Base-by-base conservation (phyloP, 148 eudicot genomes). In the Nepenthes mirabilis region DNA sequence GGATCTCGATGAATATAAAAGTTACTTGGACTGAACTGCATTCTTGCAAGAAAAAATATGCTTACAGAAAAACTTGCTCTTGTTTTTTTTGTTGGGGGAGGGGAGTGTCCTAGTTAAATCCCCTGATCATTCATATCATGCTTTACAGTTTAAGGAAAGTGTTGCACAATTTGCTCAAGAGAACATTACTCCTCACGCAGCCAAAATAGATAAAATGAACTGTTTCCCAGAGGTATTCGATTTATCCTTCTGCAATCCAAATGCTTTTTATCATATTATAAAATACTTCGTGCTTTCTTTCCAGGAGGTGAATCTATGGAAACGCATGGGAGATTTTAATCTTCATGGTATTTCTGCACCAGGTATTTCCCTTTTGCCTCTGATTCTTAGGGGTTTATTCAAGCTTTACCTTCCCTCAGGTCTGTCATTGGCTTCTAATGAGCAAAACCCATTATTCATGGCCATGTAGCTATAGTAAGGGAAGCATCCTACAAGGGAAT, bases 321-420 rank as follows among this genome's bases (percentile, higher is more conserved):
- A 89, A 77, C 82, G 84, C 55, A 89, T 93, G 99, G 99, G 97
- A 23, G 97, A 89, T 52, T 93, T 93, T 65, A 86, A 82, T 76
- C 99, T 93, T 72, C 96, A 80, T 70, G 99, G 99, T 43, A 84
- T 93, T 65, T 86, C 99, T 54, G 95, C 85, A 73, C 97, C 99
- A 72, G 99, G 99, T 93, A 55, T 32, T 47, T 36, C 37, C 56
- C 70, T 47, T 2, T 14, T 47, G 2, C 54, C 34, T 23, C 23
- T 23, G 23, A 23, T 23, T 23, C 8, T 40, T 40, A 40, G 45
- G 4, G 8, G 45, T 40, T 3, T 40, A 0, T 3, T 40, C 45
- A 40, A 40, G 4, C 45, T 40, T 40, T 40, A 3, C 45, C 8
- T 40, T 40, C 23, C 23, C 23, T 23, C 23, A 23, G 23, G 23